A percentile compares a stretch with the other conserved stretches of the same genome.
Conservation (phyloP, 352 stramenopile genomes). For the Pythium aristosporum region DNA sequence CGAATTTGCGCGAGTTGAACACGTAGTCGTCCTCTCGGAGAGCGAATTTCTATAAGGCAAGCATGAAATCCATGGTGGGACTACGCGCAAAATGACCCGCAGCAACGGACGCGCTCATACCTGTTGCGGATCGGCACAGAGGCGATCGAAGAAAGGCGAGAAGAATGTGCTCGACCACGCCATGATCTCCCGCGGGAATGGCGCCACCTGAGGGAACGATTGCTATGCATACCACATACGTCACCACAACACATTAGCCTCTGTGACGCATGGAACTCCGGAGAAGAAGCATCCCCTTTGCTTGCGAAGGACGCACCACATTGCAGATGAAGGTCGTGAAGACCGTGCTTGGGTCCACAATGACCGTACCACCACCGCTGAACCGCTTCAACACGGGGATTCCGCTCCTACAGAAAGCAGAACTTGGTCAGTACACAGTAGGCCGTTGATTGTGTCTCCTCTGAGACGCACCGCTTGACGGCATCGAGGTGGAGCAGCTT, state of each 20-base stretch:
- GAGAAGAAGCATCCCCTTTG: background rate
- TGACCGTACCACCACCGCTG: conserved; percentile 96
- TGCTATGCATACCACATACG: conserved; percentile 34
- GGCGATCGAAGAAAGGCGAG: conserved; percentile 67
- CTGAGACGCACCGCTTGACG: conserved; percentile 64
- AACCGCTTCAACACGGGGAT: conserved; percentile 94
- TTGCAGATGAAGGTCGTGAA: conserved; percentile 94
- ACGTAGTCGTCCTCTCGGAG: conserved; percentile 97
- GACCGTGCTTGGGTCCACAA: conserved; percentile 93
- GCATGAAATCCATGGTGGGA: background rate
- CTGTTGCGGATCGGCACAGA: conserved; percentile 30
- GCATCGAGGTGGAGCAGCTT: conserved; percentile 83
- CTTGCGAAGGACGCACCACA: conserved; percentile 31
- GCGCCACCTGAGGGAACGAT: conserved; percentile 67
- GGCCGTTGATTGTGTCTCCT: background rate
- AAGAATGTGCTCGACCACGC: conserved; percentile 86
- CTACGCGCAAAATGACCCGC: background rate
- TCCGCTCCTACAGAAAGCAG: conserved; percentile 40
- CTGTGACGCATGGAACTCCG: too few relatives aligned
- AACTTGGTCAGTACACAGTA: background rate
- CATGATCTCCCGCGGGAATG: conserved; percentile 93
- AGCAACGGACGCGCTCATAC: conserved; percentile 8
- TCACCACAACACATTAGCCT: too few relatives aligned
- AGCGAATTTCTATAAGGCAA: conserved; percentile 68
- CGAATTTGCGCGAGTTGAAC: conserved; percentile 94